These are phyloP conservation scores for Moniliella sp. DNA, from an alignment of 1,284 basidiomycete species.

Conservation along the genomic window DNA sequence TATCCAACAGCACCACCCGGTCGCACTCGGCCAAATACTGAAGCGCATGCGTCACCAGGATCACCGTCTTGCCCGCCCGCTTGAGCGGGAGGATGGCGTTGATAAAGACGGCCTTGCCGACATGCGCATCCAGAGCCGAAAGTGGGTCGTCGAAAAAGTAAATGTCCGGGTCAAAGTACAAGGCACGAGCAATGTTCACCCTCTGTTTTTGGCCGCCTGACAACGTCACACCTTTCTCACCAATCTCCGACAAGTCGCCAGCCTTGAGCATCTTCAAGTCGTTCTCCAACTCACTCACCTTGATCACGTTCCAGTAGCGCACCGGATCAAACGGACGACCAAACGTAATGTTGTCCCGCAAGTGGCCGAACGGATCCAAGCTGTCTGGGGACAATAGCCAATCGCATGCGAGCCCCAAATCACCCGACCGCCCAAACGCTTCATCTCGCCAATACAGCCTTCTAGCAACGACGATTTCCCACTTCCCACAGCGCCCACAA, in stretches of 20 bases:
- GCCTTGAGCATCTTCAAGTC: conserved; percentile 53
- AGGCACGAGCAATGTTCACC: conserved; percentile 51
- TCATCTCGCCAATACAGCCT: conserved; percentile 29
- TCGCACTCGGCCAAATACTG: conserved; percentile 42
- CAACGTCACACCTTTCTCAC: conserved; percentile 39
- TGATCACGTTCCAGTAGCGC: conserved; percentile 32
- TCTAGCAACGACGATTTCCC: conserved; percentile 27
- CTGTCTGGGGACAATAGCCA: conserved; percentile 59
- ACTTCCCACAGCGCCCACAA: conserved; percentile 30
- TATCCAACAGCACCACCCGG: conserved; percentile 53
- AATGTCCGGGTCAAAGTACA: conserved; percentile 52
- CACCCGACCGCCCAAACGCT: conserved; percentile 12
- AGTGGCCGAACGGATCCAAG: conserved; percentile 71
- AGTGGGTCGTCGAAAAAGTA: conserved; percentile 51
- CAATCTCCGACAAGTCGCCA: conserved; percentile 47
- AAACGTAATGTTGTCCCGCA: conserved; percentile 42
- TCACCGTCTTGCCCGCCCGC: conserved; percentile 13
- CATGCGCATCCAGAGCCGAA: conserved; percentile 40
- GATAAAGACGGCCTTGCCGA: conserved; percentile 31
- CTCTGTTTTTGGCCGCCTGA: conserved; percentile 46
- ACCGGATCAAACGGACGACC: conserved; percentile 39
- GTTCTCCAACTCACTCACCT: conserved; percentile 30
- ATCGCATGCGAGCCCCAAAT: conserved; percentile 35
- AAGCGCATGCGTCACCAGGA: conserved; percentile 34
- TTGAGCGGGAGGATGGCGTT: conserved; percentile 22